Evolutionary conservation across 73 alveolate species (phyloP).

Genomic region (Paramecium bursaria): DNA sequence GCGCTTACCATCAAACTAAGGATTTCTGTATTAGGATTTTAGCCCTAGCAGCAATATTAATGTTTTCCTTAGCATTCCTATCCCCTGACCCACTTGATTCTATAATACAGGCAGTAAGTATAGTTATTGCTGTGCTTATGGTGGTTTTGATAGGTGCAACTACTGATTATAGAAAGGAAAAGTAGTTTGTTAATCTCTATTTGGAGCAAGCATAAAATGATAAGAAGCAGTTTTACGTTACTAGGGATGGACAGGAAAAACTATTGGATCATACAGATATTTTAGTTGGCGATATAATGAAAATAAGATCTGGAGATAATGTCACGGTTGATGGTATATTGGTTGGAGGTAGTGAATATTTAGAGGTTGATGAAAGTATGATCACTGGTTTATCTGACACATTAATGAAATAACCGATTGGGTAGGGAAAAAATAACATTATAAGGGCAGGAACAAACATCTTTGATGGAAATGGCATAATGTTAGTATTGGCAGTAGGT

Average conservation of each 20-base stretch:
- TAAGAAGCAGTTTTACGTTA: constrained; percentile 74
- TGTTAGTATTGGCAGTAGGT: constrained; percentile 77
- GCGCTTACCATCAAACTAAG: constrained; percentile 84
- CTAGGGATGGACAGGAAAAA: constrained; percentile 78
- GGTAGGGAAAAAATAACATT: constrained; percentile 66
- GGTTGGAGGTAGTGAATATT: constrained; percentile 59
- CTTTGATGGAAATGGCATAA: constrained; percentile 88
- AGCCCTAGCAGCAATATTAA: constrained; percentile 90
- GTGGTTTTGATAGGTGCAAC: constrained; percentile 87
- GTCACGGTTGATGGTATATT: constrained; percentile 71
- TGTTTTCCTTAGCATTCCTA: constrained; percentile 87
- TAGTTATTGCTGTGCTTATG: constrained; percentile 85
- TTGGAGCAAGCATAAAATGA: constrained; percentile 73
- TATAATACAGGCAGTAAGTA: constrained; percentile 94
- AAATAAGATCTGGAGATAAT: constrained; percentile 70
- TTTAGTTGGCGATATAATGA: constrained; percentile 71
- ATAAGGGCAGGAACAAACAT: constrained; percentile 83
- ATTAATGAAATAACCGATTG: constrained; percentile 62
- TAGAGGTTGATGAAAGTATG: constrained; percentile 73
- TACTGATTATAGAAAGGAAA: constrained; percentile 87
- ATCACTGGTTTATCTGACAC: constrained; percentile 74
- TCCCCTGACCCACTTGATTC: constrained; percentile 72
- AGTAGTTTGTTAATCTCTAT: constrained; percentile 81
- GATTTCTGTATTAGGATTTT: constrained; percentile 91
- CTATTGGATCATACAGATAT: constrained; percentile 70